Percentiles rank a stretch among this genome's conserved stretches.
Evolutionary conservation across 192 early-diverging fungal genomes (phyloP).

Genomic region (Funneliformis mosseae): DNA sequence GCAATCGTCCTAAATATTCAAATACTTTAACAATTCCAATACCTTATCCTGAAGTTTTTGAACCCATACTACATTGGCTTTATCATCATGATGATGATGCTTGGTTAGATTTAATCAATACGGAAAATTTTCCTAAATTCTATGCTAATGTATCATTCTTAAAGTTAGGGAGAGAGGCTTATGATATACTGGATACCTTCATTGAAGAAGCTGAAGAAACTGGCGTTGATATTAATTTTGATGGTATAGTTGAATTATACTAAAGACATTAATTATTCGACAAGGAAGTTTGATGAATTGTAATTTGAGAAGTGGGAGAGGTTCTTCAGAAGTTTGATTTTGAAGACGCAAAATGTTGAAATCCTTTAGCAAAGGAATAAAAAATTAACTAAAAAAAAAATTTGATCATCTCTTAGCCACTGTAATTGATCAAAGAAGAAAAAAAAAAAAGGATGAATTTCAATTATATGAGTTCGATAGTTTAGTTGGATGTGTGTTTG

Average conservation of each 20-base stretch:
- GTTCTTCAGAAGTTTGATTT: no score
- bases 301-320: no score
- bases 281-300: no score
- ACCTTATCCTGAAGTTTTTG: constrained; percentile 25
- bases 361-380: no score
- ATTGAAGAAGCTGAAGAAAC: constrained; percentile 14
- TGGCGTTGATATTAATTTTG: constrained; percentile 13
- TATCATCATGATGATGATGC: constrained; percentile 31
- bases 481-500: no score
- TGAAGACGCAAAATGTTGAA: no score
- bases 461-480: no score
- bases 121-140: constrained; percentile 21
- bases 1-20: neutral
- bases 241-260: neutral
- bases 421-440: no score
- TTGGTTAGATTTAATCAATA: constrained; percentile 22
- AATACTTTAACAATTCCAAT: constrained; percentile 6
- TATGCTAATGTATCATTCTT: constrained; percentile 21
- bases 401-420: no score
- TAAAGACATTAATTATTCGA: neutral
- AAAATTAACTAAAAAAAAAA: no score
- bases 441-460: no score
- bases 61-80: constrained; percentile 25
- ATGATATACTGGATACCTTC: constrained; percentile 21
- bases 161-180: constrained; percentile 32